Evolutionary conservation across 228 moss, liverwort and hornwort genomes (phyloP).

Genomic region (Sphagnum magellanicum): DNA sequence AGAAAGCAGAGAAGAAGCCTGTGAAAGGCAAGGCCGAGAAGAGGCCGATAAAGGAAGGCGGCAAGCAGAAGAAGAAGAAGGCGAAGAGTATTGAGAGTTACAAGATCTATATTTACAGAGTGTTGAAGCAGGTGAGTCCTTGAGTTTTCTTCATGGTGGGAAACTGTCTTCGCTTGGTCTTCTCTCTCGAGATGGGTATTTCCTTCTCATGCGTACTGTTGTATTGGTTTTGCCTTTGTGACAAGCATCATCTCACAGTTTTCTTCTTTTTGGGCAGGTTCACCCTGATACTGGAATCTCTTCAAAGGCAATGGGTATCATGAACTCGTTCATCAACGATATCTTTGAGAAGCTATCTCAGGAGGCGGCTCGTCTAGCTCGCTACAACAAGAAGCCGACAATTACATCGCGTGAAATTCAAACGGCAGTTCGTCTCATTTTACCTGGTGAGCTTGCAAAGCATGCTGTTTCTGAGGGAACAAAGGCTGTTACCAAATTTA

Average conservation of each 20-base stretch:
- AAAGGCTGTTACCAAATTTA: constrained; percentile 33
- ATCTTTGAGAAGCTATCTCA: constrained; percentile 39
- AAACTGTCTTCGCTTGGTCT: too few species aligned
- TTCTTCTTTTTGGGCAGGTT: constrained; percentile 1
- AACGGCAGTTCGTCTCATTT: constrained; percentile 28
- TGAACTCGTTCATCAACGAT: constrained; percentile 36
- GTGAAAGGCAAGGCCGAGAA: constrained; percentile 55
- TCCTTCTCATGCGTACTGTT: too few species aligned
- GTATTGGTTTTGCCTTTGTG: too few species aligned
- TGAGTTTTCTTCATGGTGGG: too few species aligned
- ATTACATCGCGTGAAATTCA: constrained; percentile 40
- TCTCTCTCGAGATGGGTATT: too few species aligned
- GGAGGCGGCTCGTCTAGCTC: constrained; percentile 30
- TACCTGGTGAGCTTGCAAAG: constrained; percentile 36
- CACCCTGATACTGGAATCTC: constrained; percentile 37
- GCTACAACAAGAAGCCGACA: constrained; percentile 33
- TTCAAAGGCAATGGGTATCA: constrained; percentile 9
- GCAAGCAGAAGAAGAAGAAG: constrained; percentile 32
- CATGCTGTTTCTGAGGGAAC: constrained; percentile 36
- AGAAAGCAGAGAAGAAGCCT: constrained; percentile 39
- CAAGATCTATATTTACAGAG: constrained; percentile 56
- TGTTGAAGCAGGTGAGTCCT: constrained; percentile 37
- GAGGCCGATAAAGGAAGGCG: constrained; percentile 33
- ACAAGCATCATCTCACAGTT: background rate
- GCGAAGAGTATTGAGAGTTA: constrained; percentile 37